Conservation (phyloP, 2,329 filamentous ascomycete species). For the Fusarium cicatricum region DNA sequence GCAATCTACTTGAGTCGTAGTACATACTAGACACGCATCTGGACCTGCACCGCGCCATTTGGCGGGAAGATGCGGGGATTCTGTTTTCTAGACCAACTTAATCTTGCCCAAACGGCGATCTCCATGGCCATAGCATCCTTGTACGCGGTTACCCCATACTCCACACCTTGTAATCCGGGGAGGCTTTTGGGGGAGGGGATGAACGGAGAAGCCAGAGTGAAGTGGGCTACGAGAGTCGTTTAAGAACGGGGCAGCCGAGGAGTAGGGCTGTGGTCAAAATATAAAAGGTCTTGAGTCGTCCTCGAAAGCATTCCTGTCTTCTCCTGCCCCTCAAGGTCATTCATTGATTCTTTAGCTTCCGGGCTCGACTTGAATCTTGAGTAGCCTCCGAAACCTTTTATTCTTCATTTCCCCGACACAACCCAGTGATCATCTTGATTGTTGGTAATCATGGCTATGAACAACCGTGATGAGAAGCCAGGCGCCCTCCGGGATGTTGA, state of each 20-base stretch:
- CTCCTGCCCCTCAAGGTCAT: too few relatives aligned
- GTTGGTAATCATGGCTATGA: constrained; percentile 13
- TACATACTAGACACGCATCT: not conserved
- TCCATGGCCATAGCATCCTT: too few relatives aligned
- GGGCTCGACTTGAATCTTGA: not conserved
- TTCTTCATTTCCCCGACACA: not conserved
- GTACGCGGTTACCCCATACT: constrained; percentile 1
- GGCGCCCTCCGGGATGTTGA: constrained; percentile 19
- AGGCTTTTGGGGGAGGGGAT: not conserved
- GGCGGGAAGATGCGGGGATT: not conserved
- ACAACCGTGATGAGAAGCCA: constrained; percentile 15
- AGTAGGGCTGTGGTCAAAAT: not conserved
- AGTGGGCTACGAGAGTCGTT: too few relatives aligned
- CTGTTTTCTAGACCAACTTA: constrained; percentile 25
- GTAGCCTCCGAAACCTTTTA: not conserved
- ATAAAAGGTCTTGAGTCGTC: too few relatives aligned
- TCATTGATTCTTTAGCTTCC: too few relatives aligned
- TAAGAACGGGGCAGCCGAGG: too few relatives aligned
- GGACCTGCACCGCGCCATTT: not conserved
- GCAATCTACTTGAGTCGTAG: too few relatives aligned
- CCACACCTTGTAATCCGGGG: constrained; percentile 33
- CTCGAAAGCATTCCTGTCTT: too few relatives aligned
- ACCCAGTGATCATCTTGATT: not conserved
- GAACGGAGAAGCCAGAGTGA: not conserved
- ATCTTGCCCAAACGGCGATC: constrained; percentile 18